Conservation (phyloP, 2,329 filamentous ascomycete species). For the Aaosphaeria pasadenensis region DNA sequence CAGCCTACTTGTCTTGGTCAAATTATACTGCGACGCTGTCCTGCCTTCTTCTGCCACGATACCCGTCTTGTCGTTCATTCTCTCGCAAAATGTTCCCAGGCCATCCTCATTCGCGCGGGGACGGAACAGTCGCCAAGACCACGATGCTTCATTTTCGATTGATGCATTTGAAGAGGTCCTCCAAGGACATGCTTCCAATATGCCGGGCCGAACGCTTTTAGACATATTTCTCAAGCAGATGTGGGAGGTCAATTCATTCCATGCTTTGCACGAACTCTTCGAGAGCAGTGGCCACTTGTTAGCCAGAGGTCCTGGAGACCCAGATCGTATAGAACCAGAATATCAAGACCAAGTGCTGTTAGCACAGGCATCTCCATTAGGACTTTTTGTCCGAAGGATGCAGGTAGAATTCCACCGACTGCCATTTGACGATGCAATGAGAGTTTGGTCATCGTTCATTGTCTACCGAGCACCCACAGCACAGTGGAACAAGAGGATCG, state of each 20-base stretch:
- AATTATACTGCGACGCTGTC: slow-evolving; percentile 72
- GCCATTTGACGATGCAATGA: slow-evolving; percentile 73
- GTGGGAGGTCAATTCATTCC: slow-evolving; percentile 79
- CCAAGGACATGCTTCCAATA: slow-evolving; percentile 44
- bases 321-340: slow-evolving; percentile 4
- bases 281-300: slow-evolving; percentile 52
- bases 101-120: slow-evolving; percentile 18
- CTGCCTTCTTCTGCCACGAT: slow-evolving; percentile 70
- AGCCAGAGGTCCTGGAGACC: slow-evolving; percentile 32
- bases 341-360: slow-evolving; percentile 54
- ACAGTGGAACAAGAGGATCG: slow-evolving; percentile 50
- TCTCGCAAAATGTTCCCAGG: slow-evolving; percentile 60
- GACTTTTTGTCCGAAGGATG: slow-evolving; percentile 73
- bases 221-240: slow-evolving; percentile 77
- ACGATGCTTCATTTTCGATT: slow-evolving; percentile 29
- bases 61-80: slow-evolving; percentile 74
- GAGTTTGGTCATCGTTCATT: slow-evolving; percentile 80
- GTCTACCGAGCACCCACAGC: slow-evolving; percentile 76
- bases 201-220: slow-evolving; percentile 81
- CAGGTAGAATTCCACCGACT: slow-evolving; percentile 77
- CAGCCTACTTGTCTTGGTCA: slow-evolving; percentile 73
- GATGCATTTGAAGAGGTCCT: slow-evolving; percentile 48
- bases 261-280: slow-evolving; percentile 78
- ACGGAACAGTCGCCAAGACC: slow-evolving; percentile 26
- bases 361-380: slow-evolving; percentile 73